These are phyloP conservation scores for Boletellus ananiceps DNA, from an alignment of 768 basidiomycete species.

Conservation along the genomic window DNA sequence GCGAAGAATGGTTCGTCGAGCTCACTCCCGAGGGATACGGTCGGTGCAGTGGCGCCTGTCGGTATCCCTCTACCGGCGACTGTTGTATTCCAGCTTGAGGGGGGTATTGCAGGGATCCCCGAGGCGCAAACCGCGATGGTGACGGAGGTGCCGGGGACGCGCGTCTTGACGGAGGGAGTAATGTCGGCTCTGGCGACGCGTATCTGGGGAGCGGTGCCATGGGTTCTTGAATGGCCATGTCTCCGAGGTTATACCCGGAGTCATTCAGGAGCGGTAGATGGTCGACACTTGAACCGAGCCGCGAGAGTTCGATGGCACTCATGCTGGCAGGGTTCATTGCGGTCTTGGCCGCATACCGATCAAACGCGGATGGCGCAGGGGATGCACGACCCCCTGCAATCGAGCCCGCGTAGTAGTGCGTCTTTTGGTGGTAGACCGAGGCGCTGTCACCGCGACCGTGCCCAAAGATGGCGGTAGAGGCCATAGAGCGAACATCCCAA, in stretches of 20 bases:
- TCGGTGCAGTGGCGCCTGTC: constrained; percentile 63
- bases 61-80: constrained; percentile 34
- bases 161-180: constrained; percentile 25
- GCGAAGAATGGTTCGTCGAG: constrained; percentile 8
- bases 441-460: constrained; percentile 35
- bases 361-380: constrained; percentile 46
- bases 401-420: constrained; percentile 36
- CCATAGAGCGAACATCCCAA: constrained; percentile 80
- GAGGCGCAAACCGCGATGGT: constrained; percentile 28
- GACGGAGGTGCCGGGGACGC: constrained; percentile 30
- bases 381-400: constrained; percentile 34
- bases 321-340: constrained; percentile 29
- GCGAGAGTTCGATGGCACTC: constrained; percentile 51
- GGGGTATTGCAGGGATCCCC: constrained; percentile 41
- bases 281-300: constrained; percentile 47
- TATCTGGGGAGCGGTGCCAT: constrained; percentile 26
- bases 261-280: constrained; percentile 56
- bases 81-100: constrained; percentile 25
- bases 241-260: constrained; percentile 14
- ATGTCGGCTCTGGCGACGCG: constrained; percentile 16
- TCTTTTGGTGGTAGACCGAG: constrained; percentile 40
- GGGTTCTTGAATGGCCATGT: constrained; percentile 8
- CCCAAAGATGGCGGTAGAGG: constrained; percentile 50
- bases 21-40: constrained; percentile 35
- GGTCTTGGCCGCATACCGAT: constrained; percentile 53